A percentile compares a stretch with the other conserved stretches of the same genome.
These are phyloP conservation scores for Mycothermus thermophilus DNA, from an alignment of 495 filamentous ascomycete species.

Conservation along the genomic window DNA sequence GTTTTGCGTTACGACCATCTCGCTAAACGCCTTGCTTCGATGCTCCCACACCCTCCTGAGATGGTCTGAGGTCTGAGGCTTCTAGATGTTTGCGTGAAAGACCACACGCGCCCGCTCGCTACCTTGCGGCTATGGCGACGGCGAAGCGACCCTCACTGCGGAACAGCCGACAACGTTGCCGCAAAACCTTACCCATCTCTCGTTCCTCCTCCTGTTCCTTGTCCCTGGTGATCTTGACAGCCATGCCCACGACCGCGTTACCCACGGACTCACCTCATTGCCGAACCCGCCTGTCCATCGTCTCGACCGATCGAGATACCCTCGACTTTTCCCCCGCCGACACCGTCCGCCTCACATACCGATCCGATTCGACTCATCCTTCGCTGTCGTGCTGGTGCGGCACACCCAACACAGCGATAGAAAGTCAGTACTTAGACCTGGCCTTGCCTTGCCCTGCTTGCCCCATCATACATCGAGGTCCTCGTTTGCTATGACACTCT, in stretches of 20 bases:
- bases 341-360: conserved; percentile 17
- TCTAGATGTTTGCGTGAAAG: conserved; percentile 11
- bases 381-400: conserved; percentile 16
- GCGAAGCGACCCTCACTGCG: conserved; percentile 8
- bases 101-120: conserved; percentile 8
- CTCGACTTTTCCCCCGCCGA: conserved; percentile 11
- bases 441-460: too few species aligned
- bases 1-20: too few species aligned
- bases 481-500: too few species aligned
- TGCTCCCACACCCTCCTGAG: too few species aligned
- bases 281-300: too few species aligned
- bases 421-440: conserved; percentile 10
- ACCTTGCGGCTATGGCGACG: conserved; percentile 17
- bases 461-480: too few species aligned
- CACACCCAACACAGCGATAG: conserved; percentile 4
- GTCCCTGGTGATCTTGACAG: too few species aligned
- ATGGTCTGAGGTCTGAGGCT: not conserved
- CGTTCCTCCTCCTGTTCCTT: too few species aligned
- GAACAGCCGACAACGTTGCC: conserved; percentile 8
- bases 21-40: too few species aligned
- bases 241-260: too few species aligned
- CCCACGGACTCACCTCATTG: too few species aligned
- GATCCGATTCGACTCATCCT: conserved; percentile 12
- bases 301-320: conserved; percentile 7
- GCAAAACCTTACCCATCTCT: conserved; percentile 2